Evolutionary conservation across 371 early-diverging fungal species (phyloP), one percentile per base, ranked within the genome.

Genomic region (Massospora cicadina): DNA sequence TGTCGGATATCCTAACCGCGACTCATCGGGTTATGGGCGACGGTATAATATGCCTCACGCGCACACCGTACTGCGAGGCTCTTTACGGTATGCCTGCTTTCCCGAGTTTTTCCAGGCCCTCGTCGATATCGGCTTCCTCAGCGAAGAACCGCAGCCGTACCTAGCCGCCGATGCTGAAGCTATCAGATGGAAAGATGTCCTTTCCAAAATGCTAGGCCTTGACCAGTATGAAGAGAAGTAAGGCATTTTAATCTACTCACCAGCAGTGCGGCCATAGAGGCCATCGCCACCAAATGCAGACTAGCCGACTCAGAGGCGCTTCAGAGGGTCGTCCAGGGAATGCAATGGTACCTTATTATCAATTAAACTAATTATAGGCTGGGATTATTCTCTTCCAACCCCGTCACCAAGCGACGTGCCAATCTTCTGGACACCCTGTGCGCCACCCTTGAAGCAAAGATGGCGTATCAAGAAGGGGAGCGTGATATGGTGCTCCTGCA

Each of bases 71-170:
- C 88, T 93, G 71, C 77, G 91, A 32, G 91, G 91, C 29, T 89
- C 91, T 0, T 72, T 91, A 17, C 76, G 91, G 54, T 91, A 88
- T 26, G 53, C 54, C 24, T 27, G 43, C 29, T 54, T 63, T 25
- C 55, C 55, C 29, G 43, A 31, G 27, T 54, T 63, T 25, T 12
- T 63, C 53, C 12, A 33, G 55, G 63, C 63, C 13, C 17, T 63
- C 17, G 29, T 92, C 60, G 84, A 84, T 66, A 81, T 96, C 69
- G 95, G 96, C n/a, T 88, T 95, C 78, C 78, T 98, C 72, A 81
- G 83, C 69, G 90, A 90, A 69, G 72, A 81, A 62, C 76, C 81
- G 57, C 76, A 87, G 58, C 75, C 76, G 59, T 82, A 83, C 68
- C 76, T 90, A 66, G 67, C 75, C 33, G 68, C 79, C 24, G 63